phyloP scores from a whole-genome alignment of 1,284 basidiomycete genomes.

The Cerioporus squamosus region DNA sequence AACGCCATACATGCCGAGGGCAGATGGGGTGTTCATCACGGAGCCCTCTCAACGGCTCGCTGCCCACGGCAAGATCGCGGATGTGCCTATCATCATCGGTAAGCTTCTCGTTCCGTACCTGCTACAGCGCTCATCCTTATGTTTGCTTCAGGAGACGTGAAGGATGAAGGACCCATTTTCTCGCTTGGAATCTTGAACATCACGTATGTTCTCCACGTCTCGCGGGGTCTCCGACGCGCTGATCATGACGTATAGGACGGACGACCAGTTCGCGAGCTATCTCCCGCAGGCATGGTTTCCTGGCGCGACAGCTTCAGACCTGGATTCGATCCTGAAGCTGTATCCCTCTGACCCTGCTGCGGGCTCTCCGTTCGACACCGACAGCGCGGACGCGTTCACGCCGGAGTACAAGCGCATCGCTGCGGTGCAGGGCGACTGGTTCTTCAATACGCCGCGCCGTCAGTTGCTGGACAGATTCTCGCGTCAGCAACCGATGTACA shows the following conservation, averaged over 20 bases:
- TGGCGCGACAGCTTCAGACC: no score
- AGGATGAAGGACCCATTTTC: background rate
- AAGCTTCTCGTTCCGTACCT: background rate
- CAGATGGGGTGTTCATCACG: background rate
- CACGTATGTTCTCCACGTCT: background rate
- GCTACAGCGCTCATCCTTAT: background rate
- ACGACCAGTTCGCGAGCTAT: no score
- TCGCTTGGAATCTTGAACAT: background rate
- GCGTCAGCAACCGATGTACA: slow-evolving; percentile 47
- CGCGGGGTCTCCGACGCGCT: no score
- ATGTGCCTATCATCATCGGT: background rate
- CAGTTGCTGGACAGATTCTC: slow-evolving; percentile 32
- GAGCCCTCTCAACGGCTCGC: background rate
- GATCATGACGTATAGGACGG: no score
- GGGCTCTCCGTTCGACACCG: no score
- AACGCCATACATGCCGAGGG: background rate
- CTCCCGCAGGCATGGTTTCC: no score
- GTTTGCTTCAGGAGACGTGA: background rate
- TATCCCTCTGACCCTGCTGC: no score
- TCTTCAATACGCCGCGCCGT: slow-evolving; percentile 50
- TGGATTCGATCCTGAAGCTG: no score
- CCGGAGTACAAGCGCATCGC: no score
- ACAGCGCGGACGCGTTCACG: no score
- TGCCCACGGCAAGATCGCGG: background rate
- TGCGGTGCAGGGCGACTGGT: no score